A percentile compares a stretch with the other conserved stretches of the same genome.
These are phyloP conservation scores for Debaryomyces tyrocola DNA, from an alignment of 805 yeast species.

Conservation along the genomic window DNA sequence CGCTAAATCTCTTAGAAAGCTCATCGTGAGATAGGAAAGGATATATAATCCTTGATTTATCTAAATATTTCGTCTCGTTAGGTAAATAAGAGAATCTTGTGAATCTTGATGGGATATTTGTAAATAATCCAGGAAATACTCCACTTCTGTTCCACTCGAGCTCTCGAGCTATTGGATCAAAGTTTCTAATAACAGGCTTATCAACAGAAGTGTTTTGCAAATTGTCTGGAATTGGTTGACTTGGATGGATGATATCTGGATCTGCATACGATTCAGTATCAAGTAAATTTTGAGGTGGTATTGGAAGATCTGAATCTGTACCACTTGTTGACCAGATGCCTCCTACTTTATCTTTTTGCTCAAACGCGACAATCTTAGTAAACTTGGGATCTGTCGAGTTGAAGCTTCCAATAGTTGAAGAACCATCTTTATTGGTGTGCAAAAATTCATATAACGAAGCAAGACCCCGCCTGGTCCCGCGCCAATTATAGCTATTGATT, in stretches of 20 bases:
- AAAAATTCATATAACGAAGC: slow-evolving; percentile 32
- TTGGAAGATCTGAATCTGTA: slow-evolving; percentile 17
- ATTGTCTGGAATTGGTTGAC: slow-evolving; percentile 8
- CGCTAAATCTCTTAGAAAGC: slow-evolving; percentile 21
- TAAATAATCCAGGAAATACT: slow-evolving; percentile 37
- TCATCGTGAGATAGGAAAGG: slow-evolving; percentile 42
- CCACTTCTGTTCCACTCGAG: slow-evolving; percentile 41
- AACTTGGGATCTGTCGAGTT: slow-evolving; percentile 24
- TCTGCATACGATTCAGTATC: slow-evolving; percentile 28
- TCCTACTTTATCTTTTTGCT: slow-evolving; percentile 41
- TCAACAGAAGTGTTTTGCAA: slow-evolving; percentile 14
- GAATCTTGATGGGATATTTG: slow-evolving; percentile 40
- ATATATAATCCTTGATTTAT: slow-evolving; percentile 22
- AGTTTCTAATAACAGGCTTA: slow-evolving; percentile 11
- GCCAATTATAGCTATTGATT: slow-evolving; percentile 27
- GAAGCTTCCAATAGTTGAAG: slow-evolving; percentile 19
- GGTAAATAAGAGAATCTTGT: slow-evolving; percentile 38
- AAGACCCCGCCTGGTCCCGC: slow-evolving; percentile 39
- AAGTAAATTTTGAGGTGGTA: slow-evolving; percentile 31
- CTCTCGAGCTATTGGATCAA: slow-evolving; percentile 9
- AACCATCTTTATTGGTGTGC: slow-evolving; percentile 28
- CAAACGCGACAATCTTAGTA: slow-evolving; percentile 41
- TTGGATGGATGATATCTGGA: slow-evolving; percentile 32
- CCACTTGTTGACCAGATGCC: slow-evolving; percentile 43
- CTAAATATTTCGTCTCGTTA: slow-evolving; percentile 19